A percentile compares a stretch with the other conserved stretches of the same genome.
Evolutionary conservation across 2,329 filamentous ascomycete genomes (phyloP).

Genomic region (Colletotrichum chrysophilum): DNA sequence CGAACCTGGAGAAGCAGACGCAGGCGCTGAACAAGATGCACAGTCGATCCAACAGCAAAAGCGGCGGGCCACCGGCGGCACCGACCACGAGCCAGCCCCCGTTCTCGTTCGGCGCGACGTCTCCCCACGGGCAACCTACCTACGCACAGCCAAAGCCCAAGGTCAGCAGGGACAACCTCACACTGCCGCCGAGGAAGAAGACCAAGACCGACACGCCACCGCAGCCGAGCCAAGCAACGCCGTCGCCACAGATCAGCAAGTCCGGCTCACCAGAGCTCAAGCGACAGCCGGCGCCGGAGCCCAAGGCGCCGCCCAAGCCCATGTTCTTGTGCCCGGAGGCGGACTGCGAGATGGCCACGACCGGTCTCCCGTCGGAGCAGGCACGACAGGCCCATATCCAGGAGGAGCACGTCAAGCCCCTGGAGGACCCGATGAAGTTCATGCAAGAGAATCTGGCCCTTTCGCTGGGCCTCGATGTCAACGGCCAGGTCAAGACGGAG

Average conservation of each 20-base stretch:
- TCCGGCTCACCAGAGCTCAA: constrained; percentile 50
- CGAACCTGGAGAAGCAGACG: constrained; percentile 58
- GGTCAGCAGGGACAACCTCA: constrained; percentile 58
- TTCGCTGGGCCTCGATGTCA: constrained; percentile 55
- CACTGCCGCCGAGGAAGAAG: constrained; percentile 63
- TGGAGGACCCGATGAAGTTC: constrained; percentile 60
- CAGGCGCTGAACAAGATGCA: constrained; percentile 53
- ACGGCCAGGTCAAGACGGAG: constrained; percentile 48
- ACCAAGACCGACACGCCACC: constrained; percentile 50
- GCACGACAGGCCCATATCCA: constrained; percentile 56
- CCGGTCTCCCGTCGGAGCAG: constrained; percentile 60
- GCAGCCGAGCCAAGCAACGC: constrained; percentile 44
- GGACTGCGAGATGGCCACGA: constrained; percentile 56
- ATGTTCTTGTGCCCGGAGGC: constrained; percentile 56
- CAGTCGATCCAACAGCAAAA: constrained; percentile 50
- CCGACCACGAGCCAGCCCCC: constrained; percentile 64
- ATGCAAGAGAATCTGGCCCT: constrained; percentile 53
- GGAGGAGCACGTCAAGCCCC: constrained; percentile 65
- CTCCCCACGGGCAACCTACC: constrained; percentile 64
- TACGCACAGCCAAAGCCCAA: constrained; percentile 55
- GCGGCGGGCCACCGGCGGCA: constrained; percentile 56
- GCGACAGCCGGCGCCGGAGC: constrained; percentile 36
- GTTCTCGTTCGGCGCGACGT: constrained; percentile 59
- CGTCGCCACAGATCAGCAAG: constrained; percentile 55
- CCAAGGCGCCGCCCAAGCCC: constrained; percentile 39